These are phyloP conservation scores for Herpotrichia juniperi DNA, from an alignment of 2,329 filamentous ascomycete genomes.

Conservation along the genomic window DNA sequence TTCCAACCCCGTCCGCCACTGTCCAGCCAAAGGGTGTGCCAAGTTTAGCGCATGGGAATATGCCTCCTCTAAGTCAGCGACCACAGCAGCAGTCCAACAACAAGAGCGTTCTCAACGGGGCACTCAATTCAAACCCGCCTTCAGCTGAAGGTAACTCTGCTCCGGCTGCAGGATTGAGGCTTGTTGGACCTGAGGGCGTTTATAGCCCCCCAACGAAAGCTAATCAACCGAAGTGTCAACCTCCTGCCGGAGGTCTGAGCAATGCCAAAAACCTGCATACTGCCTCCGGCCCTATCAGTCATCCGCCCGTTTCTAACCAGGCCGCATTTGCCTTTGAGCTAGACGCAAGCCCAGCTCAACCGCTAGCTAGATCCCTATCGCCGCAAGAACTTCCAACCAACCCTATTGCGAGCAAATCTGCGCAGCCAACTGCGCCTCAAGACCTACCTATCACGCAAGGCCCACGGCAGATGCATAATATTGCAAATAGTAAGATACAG, in stretches of 20 bases:
- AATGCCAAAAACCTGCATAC: neutral
- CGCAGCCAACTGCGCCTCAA: neutral
- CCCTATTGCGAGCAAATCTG: neutral
- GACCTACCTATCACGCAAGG: neutral
- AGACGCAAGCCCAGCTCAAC: neutral
- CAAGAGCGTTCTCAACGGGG: neutral
- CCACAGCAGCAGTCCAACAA: neutral
- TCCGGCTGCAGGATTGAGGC: neutral
- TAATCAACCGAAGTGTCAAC: neutral
- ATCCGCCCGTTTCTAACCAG: neutral
- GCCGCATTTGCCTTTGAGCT: neutral
- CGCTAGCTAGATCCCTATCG: neutral
- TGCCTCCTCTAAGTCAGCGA: neutral
- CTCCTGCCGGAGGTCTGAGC: neutral
- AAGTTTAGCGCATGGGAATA: neutral
- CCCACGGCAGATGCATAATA: neutral
- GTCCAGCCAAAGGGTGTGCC: neutral
- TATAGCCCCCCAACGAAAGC: slow-evolving; percentile 9
- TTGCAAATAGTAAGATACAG: neutral
- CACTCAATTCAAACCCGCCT: neutral
- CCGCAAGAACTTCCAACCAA: neutral
- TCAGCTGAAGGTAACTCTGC: neutral
- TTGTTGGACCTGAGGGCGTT: slow-evolving; percentile 14
- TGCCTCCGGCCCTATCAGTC: neutral
- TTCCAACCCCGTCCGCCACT: neutral